phyloP scores from a whole-genome alignment of 257 asterid species.

The Solanum megistacrolobum region DNA sequence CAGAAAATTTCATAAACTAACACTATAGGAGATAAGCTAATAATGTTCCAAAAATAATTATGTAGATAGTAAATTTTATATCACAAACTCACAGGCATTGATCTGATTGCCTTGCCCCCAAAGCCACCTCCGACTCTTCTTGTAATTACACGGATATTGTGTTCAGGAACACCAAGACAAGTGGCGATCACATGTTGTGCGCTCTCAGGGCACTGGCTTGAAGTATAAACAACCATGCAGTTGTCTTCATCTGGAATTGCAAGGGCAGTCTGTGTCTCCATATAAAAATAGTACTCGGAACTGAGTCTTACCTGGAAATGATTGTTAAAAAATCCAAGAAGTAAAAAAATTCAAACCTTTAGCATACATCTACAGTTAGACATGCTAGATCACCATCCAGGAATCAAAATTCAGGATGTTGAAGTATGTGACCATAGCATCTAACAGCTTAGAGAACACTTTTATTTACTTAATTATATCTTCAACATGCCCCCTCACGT shows the following conservation, averaged over 20 bases:
- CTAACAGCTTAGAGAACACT: not conserved
- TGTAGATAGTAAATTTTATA: not conserved
- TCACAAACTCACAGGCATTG: not conserved
- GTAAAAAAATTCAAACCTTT: not conserved
- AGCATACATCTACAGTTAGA: not conserved
- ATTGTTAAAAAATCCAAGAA: not conserved
- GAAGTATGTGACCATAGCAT: not conserved
- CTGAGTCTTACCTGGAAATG: conserved; percentile 43
- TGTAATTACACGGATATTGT: not conserved
- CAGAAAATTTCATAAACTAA: not conserved
- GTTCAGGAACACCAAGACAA: not conserved
- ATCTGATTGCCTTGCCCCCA: not conserved
- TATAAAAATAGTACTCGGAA: conserved; percentile 61
- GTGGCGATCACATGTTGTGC: not conserved
- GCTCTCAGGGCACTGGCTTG: not conserved
- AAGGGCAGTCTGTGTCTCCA: conserved; percentile 72
- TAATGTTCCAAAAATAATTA: not conserved
- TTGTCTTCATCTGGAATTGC: conserved; percentile 54
- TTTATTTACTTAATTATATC: not conserved
- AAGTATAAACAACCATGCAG: not conserved
- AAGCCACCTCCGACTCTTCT: not conserved
- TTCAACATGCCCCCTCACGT: not conserved
- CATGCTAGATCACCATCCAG: not conserved
- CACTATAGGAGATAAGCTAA: not conserved
- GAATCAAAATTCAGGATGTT: not conserved